These are phyloP conservation scores for Oemleria cerasiformis DNA, from an alignment of 306 rosid genomes.

Conservation along the genomic window DNA sequence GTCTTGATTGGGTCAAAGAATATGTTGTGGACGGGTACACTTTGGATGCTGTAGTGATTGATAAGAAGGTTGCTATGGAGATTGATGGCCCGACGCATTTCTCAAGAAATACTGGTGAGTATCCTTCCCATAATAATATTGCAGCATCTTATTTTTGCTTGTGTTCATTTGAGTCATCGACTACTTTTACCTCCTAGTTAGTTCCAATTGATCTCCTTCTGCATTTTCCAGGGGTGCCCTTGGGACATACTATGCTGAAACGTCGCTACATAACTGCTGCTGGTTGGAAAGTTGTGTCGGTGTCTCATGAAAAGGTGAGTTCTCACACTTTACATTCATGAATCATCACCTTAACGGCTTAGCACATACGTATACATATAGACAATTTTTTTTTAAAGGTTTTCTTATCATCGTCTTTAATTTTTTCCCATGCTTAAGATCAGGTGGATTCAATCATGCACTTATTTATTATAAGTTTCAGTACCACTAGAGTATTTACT, in stretches of 20 bases:
- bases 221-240: conserved; percentile 53
- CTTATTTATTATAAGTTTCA: not conserved
- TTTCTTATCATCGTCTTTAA: not conserved
- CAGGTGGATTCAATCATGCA: not conserved
- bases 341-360: not conserved
- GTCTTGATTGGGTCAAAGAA: conserved; percentile 81
- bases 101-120: conserved; percentile 84
- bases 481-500: not conserved
- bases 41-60: conserved; percentile 72
- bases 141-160: conserved; percentile 14
- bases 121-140: conserved; percentile 11
- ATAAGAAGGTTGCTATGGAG: conserved; percentile 83
- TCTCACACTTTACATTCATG: conserved; percentile 16
- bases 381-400: too few relatives aligned
- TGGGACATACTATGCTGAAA: conserved; percentile 85
- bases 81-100: conserved; percentile 98
- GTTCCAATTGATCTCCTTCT: conserved; percentile 17
- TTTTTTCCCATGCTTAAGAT: not conserved
- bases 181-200: not conserved
- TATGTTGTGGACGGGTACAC: conserved; percentile 69
- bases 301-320: conserved; percentile 72
- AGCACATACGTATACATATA: not conserved
- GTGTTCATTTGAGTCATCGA: conserved; percentile 9
- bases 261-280: conserved; percentile 71
- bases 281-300: conserved; percentile 76